Evolutionary conservation across 805 yeast genomes (phyloP).

Genomic region (Ogataea methylovora): DNA sequence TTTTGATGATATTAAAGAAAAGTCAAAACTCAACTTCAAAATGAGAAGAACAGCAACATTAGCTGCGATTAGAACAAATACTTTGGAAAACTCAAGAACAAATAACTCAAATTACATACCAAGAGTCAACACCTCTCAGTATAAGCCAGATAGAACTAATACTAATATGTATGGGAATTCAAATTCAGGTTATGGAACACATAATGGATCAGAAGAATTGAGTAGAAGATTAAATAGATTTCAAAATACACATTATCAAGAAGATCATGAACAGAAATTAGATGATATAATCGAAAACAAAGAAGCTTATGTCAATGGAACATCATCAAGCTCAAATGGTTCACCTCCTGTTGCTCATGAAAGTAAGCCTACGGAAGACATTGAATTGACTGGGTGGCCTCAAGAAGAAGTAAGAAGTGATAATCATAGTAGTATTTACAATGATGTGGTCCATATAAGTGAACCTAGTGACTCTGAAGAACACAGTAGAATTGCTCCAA

Average conservation of each 20-base stretch:
- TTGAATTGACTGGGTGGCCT: neutral
- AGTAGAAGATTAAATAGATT: conserved; percentile 14
- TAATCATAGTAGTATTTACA: conserved; percentile 4
- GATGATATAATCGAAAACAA: conserved; percentile 11
- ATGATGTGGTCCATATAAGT: conserved; percentile 24
- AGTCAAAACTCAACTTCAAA: conserved; percentile 70
- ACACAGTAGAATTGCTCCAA: conserved; percentile 3
- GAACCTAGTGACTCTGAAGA: conserved; percentile 36
- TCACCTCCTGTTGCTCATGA: too few relatives aligned
- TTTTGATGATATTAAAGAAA: conserved; percentile 72
- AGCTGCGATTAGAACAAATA: conserved; percentile 36
- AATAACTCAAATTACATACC: conserved; percentile 3
- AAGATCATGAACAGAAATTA: conserved; percentile 2
- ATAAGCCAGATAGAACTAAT: neutral
- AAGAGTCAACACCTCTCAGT: conserved; percentile 3
- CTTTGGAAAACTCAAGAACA: conserved; percentile 15
- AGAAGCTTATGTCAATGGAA: conserved; percentile 3
- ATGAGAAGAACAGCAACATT: conserved; percentile 77
- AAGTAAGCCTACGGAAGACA: too few relatives aligned
- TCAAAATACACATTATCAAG: conserved; percentile 4
- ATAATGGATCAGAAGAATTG: conserved; percentile 25
- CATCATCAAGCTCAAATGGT: conserved; percentile 15
- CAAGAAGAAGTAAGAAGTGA: neutral
- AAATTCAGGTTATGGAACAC: conserved; percentile 13
- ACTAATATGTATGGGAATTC: neutral